Evolutionary conservation across 768 basidiomycete genomes (phyloP).

Genomic region (Suillus tomentosus): DNA sequence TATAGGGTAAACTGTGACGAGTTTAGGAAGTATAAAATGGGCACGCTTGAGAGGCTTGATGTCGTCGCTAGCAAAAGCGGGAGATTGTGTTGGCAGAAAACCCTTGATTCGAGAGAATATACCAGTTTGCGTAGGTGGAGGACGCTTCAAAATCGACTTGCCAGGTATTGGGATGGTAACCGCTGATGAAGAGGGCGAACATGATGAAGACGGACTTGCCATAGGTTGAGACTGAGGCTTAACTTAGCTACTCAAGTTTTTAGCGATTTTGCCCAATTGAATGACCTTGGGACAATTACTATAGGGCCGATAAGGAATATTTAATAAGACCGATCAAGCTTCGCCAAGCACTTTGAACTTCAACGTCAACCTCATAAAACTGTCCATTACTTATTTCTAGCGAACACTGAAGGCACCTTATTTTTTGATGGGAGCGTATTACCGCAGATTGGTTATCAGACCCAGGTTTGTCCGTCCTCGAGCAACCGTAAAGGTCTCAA

Average conservation of each 20-base stretch:
- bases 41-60: conserved; percentile 79
- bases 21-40: conserved; percentile 81
- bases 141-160: conserved; percentile 79
- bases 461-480: too few relatives aligned
- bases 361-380: too few relatives aligned
- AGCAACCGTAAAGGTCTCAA: too few relatives aligned
- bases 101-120: conserved; percentile 75
- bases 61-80: conserved; percentile 36
- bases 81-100: conserved; percentile 64
- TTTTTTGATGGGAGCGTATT: too few relatives aligned
- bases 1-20: conserved; percentile 90
- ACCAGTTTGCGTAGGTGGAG: conserved; percentile 65
- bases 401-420: too few relatives aligned
- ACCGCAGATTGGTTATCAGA: too few relatives aligned
- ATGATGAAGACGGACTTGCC: conserved; percentile 46
- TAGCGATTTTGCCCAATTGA: not conserved
- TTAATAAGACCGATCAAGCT: not conserved
- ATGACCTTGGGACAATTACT: not conserved
- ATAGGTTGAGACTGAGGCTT: conserved; percentile 13
- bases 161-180: conserved; percentile 80
- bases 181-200: conserved; percentile 75
- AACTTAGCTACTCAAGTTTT: not conserved
- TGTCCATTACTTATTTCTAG: too few relatives aligned
- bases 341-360: not conserved
- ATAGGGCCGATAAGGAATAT: not conserved